A percentile compares a stretch with the other conserved stretches of the same genome.
Conservation (phyloP, 139 green algal species). For the Protoeuglena noctilucae region DNA sequence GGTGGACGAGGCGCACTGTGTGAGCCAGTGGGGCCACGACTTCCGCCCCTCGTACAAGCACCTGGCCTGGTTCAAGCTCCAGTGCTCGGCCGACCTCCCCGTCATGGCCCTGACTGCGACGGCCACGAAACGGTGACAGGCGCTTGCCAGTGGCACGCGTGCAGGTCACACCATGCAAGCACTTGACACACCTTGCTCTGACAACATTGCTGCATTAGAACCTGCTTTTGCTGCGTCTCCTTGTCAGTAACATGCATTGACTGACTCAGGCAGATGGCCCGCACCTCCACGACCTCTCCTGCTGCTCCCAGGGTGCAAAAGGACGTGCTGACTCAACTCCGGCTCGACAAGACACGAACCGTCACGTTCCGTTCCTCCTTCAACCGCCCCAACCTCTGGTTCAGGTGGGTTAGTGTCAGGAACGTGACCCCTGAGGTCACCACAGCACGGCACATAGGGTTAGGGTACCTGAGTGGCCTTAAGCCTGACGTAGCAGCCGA, state of each 20-base stretch:
- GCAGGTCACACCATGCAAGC: too few species aligned
- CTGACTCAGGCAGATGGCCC: not conserved
- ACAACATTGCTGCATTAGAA: too few species aligned
- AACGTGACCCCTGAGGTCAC: too few species aligned
- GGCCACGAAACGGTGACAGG: slow-evolving; percentile 24
- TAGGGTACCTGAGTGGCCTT: too few species aligned
- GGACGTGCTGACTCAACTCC: slow-evolving; percentile 39
- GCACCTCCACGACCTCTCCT: not conserved
- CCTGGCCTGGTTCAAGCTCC: slow-evolving; percentile 56
- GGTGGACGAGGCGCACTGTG: slow-evolving; percentile 94
- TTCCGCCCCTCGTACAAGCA: slow-evolving; percentile 78
- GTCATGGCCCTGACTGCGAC: slow-evolving; percentile 77
- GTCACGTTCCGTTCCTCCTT: slow-evolving; percentile 73
- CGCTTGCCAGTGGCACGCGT: too few species aligned
- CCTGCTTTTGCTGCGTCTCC: too few species aligned
- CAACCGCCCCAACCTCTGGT: slow-evolving; percentile 79
- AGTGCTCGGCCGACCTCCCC: slow-evolving; percentile 32
- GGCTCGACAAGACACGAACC: not conserved
- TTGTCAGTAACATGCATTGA: too few species aligned
- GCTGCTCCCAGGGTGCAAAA: slow-evolving; percentile 7
- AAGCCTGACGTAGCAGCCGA: too few species aligned
- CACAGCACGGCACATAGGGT: too few species aligned
- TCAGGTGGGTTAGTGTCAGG: slow-evolving; percentile 10
- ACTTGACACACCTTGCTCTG: too few species aligned
- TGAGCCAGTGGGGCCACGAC: slow-evolving; percentile 85